Base-by-base conservation (phyloP, 257 asterid species). In the Linderniella brevidens region DNA sequence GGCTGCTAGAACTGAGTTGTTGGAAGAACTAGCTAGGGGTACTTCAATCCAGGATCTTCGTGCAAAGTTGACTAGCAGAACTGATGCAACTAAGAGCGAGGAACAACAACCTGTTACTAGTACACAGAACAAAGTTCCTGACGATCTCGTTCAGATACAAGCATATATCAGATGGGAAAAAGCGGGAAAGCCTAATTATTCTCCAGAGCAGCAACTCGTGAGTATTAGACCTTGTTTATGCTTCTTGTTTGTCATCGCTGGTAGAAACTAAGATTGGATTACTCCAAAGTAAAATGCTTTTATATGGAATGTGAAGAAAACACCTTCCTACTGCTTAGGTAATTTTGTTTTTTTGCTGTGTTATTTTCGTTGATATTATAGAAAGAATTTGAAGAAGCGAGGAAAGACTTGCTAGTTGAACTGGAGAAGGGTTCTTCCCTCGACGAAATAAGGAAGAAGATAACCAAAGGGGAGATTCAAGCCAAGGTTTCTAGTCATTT, bases 301-400 rank as follows among this genome's bases (percentile, higher is more conserved):
- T n/a, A n/a, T n/a, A n/a, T n/a, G n/a, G n/a, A n/a, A n/a, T n/a
- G n/a, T n/a, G n/a, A n/a, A n/a, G n/a, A n/a, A n/a, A n/a, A n/a
- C n/a, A n/a, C n/a, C n/a, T n/a, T n/a, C n/a, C n/a, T n/a, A n/a
- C n/a, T n/a, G n/a, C n/a, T n/a, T n/a, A n/a, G n/a, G n/a, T n/a
- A n/a, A n/a, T n/a, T n/a, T n/a, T n/a, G n/a, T n/a, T n/a, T n/a
- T n/a, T n/a, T n/a, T n/a, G n/a, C n/a, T n/a, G 68, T 56, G 46
- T 37, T 20, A 52, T 14, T 62, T 50, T 56, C 49, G 45, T 54
- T 16, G 53, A 55, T 54, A 53, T 50, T 49, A 71, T 82, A 86
- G 97, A 65, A 61, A 64, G 94, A 86, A 73, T 80, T 86, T 45
- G 79, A 82, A 79, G 97, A 73, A 73, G 92, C 97, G 37, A 77